Percentiles rank a stretch among this genome's conserved stretches.
Conservation (phyloP, 805 yeast species). For the Yarrowia sp. region DNA sequence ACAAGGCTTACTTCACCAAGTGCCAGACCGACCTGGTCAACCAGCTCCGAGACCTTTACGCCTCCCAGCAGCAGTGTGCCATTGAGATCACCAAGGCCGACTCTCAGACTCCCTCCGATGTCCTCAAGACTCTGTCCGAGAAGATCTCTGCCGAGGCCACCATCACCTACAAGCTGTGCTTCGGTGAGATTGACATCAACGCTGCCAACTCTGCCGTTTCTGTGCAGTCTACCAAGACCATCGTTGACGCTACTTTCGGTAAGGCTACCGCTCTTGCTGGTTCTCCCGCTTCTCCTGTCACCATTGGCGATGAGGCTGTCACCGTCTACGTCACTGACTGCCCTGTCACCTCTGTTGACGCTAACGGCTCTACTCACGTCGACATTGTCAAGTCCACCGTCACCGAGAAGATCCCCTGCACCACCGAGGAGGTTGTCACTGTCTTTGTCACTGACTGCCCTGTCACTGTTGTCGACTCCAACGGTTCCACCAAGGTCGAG, state of each 20-base stretch:
- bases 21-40: not conserved
- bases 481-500: conserved; percentile 1
- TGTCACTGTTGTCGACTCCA: not conserved
- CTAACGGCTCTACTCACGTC: not conserved
- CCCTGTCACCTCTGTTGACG: conserved; percentile 1
- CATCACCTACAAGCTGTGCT: not conserved
- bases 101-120: not conserved
- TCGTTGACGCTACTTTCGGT: not conserved
- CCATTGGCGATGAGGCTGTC: not conserved
- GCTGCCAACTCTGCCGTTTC: not conserved
- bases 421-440: not conserved
- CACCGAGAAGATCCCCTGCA: not conserved
- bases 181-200: not conserved
- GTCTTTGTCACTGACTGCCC: not conserved
- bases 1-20: not conserved
- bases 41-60: not conserved
- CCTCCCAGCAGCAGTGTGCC: not conserved
- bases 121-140: not conserved
- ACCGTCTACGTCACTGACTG: conserved; percentile 4
- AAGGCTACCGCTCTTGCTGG: not conserved
- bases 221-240: too few relatives aligned
- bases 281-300: not conserved
- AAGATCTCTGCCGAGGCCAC: not conserved
- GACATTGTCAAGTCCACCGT: conserved; percentile 9
- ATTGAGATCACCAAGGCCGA: not conserved